Evolutionary conservation across 1,284 basidiomycete species (phyloP), one percentile per base, ranked within the genome.

Genomic region (Pseudozyma flocculosa): DNA sequence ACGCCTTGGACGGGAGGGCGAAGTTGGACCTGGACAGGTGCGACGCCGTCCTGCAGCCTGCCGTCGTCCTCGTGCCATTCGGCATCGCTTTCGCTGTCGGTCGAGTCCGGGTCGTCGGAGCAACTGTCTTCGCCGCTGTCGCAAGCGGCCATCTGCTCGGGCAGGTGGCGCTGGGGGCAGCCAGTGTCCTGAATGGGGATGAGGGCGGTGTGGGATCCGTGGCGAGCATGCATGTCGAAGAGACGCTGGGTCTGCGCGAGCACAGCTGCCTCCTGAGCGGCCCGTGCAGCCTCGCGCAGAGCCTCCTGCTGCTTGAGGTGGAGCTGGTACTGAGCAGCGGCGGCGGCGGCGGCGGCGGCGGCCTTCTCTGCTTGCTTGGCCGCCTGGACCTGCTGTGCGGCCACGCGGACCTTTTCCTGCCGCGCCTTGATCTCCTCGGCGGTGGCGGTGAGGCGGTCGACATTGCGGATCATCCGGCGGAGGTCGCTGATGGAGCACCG

Each of bases 361-460:
- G 40, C 50, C 54, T 56, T 62, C 51, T 64, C 61, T 43, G 54
- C 58, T 42, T 59, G 65, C 18, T 53, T 56, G 18, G 55, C 50
- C 26, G 60, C 60, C 13, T 60, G 54, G 2, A 56, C 57, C 22
- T 65, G 47, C 38, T 50, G 53, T 41, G 65, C 61, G 22, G 58
- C 68, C 22, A 46, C 42, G 41, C 68, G 64, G 13, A 55, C 61
- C 22, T 40, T 38, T 24, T 58, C 43, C 36, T 70, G 65, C 15
- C 68, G 61, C 13, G 47, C 24, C 38, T 60, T 59, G 55, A 74
- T 49, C 43, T 77, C 73, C 30, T 51, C 43, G 37, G 68, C 34
- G 29, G 73, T 67, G 30, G 79, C 79, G 23, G 68, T 72, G 50
- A 78, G 67, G 21, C 68, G 57, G 36, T 61, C 59, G 42, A 76